Conservation (phyloP, 805 yeast genomes). For the Candida orba region DNA sequence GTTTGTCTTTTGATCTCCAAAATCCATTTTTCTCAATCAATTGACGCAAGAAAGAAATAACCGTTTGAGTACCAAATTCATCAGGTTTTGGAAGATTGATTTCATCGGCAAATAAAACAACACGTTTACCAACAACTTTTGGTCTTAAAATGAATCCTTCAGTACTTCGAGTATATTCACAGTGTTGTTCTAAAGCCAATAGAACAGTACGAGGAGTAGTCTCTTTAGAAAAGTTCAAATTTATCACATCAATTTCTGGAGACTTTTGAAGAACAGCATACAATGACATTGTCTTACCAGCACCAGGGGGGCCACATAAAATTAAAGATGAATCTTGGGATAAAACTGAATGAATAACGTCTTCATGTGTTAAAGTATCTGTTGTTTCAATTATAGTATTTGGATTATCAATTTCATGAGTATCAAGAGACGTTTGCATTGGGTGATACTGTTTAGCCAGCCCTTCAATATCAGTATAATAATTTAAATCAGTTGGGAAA, state of each 20-base stretch:
- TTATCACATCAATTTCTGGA: constrained; percentile 49
- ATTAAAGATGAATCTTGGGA: constrained; percentile 53
- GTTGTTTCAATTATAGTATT: constrained; percentile 68
- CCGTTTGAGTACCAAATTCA: constrained; percentile 63
- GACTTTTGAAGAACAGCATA: constrained; percentile 57
- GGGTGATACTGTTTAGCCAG: constrained; percentile 44
- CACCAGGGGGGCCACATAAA: constrained; percentile 94
- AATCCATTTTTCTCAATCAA: constrained; percentile 69
- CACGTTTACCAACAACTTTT: constrained; percentile 52
- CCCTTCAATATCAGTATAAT: constrained; percentile 38
- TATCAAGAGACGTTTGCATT: constrained; percentile 30
- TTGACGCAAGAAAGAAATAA: constrained; percentile 67
- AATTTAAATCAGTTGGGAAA: constrained; percentile 21
- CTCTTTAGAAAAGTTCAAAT: constrained; percentile 79
- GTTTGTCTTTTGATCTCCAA: constrained; percentile 52
- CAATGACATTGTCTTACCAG: constrained; percentile 92
- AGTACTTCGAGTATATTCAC: constrained; percentile 48
- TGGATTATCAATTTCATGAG: constrained; percentile 43
- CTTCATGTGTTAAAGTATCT: constrained; percentile 68
- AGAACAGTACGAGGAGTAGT: constrained; percentile 57
- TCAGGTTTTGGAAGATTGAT: constrained; percentile 76
- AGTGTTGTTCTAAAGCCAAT: constrained; percentile 63
- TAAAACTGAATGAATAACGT: constrained; percentile 48
- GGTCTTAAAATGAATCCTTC: constrained; percentile 55
- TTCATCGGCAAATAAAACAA: constrained; percentile 88